Evolutionary conservation across 2,329 filamentous ascomycete species (phyloP), one percentile per base, ranked within the genome.

Genomic region (Ophiocordyceps camponoti-rufipedis): DNA sequence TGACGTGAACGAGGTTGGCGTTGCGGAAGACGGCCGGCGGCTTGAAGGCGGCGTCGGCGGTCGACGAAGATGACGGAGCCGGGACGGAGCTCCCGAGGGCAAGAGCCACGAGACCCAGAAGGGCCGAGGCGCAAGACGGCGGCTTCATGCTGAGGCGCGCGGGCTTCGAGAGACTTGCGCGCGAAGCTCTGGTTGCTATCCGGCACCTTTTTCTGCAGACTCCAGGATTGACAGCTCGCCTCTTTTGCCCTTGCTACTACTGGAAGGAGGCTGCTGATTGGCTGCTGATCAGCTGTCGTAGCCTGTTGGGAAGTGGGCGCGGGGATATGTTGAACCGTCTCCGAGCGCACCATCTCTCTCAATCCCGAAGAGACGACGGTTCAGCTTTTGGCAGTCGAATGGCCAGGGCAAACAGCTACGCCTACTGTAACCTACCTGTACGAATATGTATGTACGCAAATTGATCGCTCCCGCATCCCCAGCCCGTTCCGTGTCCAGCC

Each of bases 11-110:
- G 29, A 96, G 66, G 62, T 98, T 96, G 63, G 74, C 74, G 65
- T 98, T 95, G 68, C 88, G 86, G 70, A 94, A 98, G 53, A 88
- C 84, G 60, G 86, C 84, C 13, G 88, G 82, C 45, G 89, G 87
- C 63, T 76, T 82, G 69, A 95, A 94, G 49, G 72, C 71, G 53
- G 74, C 63, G 41, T 78, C 71, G 55, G 72, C 62, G 61, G 76
- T 76, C 51, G 77, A 74, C 47, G 73, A 69, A 53, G 72, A 66
- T 48, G 64, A 55, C 38, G 59, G 51, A 44, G 57, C 56, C 41
- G 60, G 28, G 18, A 31, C 58, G 48, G 58, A 55, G 55, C 53
- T 55, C 48, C 64, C 62, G 49, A 72, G 58, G 48, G 62, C 59
- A 44, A 67, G 59, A 44, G 68, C 70, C 54, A 77, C 61, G 58